Evolutionary conservation across 345 rosid species (phyloP).

Genomic region (Viola odorata): DNA sequence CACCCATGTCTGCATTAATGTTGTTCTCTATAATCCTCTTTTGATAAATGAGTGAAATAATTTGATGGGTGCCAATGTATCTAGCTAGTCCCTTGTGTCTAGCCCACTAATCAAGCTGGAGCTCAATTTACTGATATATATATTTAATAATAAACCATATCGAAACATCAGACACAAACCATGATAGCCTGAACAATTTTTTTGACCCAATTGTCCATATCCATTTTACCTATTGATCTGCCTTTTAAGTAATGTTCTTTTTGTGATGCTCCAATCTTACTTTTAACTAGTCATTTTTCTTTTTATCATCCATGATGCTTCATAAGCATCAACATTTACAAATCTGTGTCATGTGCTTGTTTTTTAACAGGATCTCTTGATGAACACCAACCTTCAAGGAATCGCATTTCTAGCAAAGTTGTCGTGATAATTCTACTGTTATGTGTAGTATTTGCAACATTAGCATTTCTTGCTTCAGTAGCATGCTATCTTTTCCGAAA

Average conservation of each 20-base stretch:
- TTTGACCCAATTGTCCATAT: too few species aligned
- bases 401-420: conserved; percentile 46
- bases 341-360: conserved; percentile 8
- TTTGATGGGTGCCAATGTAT: too few species aligned
- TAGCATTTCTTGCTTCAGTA: conserved; percentile 63
- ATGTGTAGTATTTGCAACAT: conserved; percentile 55
- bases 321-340: too few species aligned
- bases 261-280: background rate
- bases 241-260: background rate
- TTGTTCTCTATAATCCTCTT: too few species aligned
- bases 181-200: too few species aligned
- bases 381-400: conserved; percentile 32
- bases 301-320: background rate
- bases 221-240: background rate
- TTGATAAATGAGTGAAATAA: too few species aligned
- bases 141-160: too few species aligned
- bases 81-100: too few species aligned
- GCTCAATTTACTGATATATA: too few species aligned
- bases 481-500: conserved; percentile 48
- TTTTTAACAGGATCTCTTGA: conserved; percentile 44
- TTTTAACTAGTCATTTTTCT: background rate
- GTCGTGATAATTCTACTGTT: conserved; percentile 48
- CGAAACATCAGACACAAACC: too few species aligned
- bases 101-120: too few species aligned
- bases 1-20: too few species aligned